These are phyloP conservation scores for Trichaptum fuscoviolaceum DNA, from an alignment of 768 basidiomycete species.

Conservation along the genomic window DNA sequence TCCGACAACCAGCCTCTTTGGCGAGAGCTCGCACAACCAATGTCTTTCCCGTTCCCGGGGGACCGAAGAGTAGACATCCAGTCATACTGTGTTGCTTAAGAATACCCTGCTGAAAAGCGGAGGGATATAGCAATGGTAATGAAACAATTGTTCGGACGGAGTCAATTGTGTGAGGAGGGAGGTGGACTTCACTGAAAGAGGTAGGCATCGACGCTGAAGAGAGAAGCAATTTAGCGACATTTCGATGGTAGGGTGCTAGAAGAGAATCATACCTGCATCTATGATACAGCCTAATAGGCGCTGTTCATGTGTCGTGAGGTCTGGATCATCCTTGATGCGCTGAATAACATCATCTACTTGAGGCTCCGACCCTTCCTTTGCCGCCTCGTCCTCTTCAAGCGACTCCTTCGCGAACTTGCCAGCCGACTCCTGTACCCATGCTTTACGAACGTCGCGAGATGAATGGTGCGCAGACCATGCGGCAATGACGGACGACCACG, in stretches of 20 bases:
- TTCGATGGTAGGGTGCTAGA: conserved; percentile 2
- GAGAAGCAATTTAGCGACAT: conserved; percentile 12
- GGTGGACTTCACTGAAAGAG: conserved; percentile 81
- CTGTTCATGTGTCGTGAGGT: conserved; percentile 78
- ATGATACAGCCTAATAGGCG: conserved; percentile 81
- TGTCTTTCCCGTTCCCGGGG: conserved; percentile 91
- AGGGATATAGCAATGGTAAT: conserved; percentile 78
- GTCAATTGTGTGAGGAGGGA: conserved; percentile 85
- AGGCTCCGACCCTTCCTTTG: conserved; percentile 26
- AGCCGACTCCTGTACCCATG: conserved; percentile 54
- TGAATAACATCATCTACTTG: conserved; percentile 68
- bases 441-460: conserved; percentile 45
- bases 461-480: conserved; percentile 61
- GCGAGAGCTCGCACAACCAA: conserved; percentile 86
- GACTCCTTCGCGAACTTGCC: conserved; percentile 29
- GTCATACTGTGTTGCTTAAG: conserved; percentile 89
- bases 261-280: conserved; percentile 52
- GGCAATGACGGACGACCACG: conserved; percentile 60
- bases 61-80: conserved; percentile 88
- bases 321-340: conserved; percentile 64
- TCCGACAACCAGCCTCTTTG: conserved; percentile 89
- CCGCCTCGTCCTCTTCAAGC: conserved; percentile 31
- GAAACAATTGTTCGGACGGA: conserved; percentile 90
- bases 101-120: conserved; percentile 84
- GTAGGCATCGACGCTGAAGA: conserved; percentile 66